Evolutionary conservation across 1,284 basidiomycete species (phyloP).

Genomic region (Heterobasidion parviporum): DNA sequence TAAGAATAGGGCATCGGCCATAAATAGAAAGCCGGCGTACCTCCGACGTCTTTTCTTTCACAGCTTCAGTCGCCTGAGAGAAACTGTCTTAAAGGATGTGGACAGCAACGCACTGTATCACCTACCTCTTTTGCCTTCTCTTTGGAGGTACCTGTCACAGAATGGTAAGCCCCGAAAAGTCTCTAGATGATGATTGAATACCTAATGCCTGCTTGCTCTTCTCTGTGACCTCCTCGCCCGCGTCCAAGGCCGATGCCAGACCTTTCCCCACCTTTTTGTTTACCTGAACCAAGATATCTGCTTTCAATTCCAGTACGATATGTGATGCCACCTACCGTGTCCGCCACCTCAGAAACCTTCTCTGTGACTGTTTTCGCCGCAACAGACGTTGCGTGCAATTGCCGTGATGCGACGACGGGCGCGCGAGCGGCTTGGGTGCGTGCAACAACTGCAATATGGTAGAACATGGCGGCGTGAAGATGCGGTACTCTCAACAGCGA

Average conservation of each 20-base stretch:
- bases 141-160: conserved; percentile 19
- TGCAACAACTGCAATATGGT: conserved; percentile 11
- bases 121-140: conserved; percentile 20
- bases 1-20: not conserved
- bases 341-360: conserved; percentile 52
- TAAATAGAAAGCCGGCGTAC: conserved; percentile 15
- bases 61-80: conserved; percentile 23
- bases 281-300: conserved; percentile 29
- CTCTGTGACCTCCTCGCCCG: conserved; percentile 48
- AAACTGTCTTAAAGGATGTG: not conserved
- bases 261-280: conserved; percentile 54
- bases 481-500: not conserved
- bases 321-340: conserved; percentile 34
- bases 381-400: conserved; percentile 39
- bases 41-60: conserved; percentile 34
- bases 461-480: not conserved
- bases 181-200: conserved; percentile 17
- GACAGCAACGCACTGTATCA: not conserved
- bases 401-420: conserved; percentile 17
- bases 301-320: not conserved
- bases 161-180: not conserved
- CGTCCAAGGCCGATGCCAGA: conserved; percentile 57
- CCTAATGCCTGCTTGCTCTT: conserved; percentile 49
- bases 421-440: not conserved
- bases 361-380: conserved; percentile 47